Base-by-base conservation (phyloP, 805 yeast species). In the Ogataea nonfermentans region DNA sequence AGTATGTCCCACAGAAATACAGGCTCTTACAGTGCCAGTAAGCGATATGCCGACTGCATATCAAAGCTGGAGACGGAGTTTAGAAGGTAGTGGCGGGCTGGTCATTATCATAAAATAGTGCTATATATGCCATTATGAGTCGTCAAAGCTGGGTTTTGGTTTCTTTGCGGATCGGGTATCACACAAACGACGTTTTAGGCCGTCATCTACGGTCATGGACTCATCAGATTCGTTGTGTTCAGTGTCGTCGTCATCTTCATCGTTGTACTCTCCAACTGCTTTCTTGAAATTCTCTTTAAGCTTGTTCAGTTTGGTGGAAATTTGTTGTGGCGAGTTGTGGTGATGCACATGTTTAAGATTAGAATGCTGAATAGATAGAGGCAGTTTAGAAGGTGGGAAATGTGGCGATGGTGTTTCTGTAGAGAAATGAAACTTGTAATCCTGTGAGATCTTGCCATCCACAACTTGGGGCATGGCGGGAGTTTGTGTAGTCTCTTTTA, bases 301-400 rank as follows among this genome's bases (percentile, higher is more conserved):
- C 19, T 35, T 41, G 22, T 22, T 35, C 27, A 44, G 26, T 33
- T 38, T 44, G 11, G 24, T 11, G 12, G 40, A 14, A 24, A 44
- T 20, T 12, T 41, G 40, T 32, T 33, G 46, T 27, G 47, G 40
- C 29, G 37, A 35, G 37, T 31, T 28, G 23, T 47, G 35, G 20
- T 14, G 36, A 29, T 41, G 43, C 24, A 39, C 15, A 24, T 47
- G 47, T 25, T 47, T 47, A 28, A 41, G 29, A 31, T 41, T 43
- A n/a, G 42, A 29, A 28, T 51, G 54, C 24, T 52, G 51, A 7
- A 54, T 38, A 8, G 56, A 47, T 9, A 51, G 36, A 6, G 58
- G 58, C 9, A 46, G 11, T 40, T 41, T 51, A 9, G 51, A 41
- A 1, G 49, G 50, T 9, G 65, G 67, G 39, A 62, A 62, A 12